phyloP scores from a whole-genome alignment of 2,329 filamentous ascomycete genomes.

The Alternaria sp. region DNA sequence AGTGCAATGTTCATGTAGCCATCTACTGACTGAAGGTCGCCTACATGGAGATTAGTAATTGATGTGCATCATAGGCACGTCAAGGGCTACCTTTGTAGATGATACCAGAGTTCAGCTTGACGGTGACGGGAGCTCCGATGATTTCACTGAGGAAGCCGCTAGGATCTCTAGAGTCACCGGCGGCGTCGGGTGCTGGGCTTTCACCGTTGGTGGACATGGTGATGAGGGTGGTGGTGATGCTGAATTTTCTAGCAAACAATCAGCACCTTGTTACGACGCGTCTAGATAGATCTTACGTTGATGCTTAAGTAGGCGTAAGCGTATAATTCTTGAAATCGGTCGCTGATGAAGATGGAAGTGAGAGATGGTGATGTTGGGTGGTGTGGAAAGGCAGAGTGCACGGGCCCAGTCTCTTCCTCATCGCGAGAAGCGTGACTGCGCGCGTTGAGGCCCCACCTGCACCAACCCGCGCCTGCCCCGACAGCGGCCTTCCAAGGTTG shows the following conservation, averaged over 20 bases:
- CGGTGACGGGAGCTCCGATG: constrained; percentile 90
- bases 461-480: not conserved
- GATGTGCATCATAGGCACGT: constrained; percentile 1
- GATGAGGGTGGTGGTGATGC: not conserved
- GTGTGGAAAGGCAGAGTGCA: constrained; percentile 19
- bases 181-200: constrained; percentile 57
- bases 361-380: constrained; percentile 1
- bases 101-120: constrained; percentile 98
- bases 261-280: not conserved
- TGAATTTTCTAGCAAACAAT: not conserved
- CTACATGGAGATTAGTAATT: constrained; percentile 55
- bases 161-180: constrained; percentile 83
- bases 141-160: constrained; percentile 93
- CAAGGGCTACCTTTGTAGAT: constrained; percentile 82
- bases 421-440: constrained; percentile 43
- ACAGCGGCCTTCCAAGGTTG: not conserved
- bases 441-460: constrained; percentile 28
- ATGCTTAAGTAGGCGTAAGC: not conserved
- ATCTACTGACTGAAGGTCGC: constrained; percentile 94
- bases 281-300: not conserved
- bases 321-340: not conserved
- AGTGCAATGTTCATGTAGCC: constrained; percentile 99
- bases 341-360: not conserved
- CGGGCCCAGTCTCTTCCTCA: constrained; percentile 18
- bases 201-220: constrained; percentile 68